Percentiles rank a stretch among this genome's conserved stretches.
Evolutionary conservation across 2,329 filamentous ascomycete genomes (phyloP).

Genomic region (Penicillium expansum): DNA sequence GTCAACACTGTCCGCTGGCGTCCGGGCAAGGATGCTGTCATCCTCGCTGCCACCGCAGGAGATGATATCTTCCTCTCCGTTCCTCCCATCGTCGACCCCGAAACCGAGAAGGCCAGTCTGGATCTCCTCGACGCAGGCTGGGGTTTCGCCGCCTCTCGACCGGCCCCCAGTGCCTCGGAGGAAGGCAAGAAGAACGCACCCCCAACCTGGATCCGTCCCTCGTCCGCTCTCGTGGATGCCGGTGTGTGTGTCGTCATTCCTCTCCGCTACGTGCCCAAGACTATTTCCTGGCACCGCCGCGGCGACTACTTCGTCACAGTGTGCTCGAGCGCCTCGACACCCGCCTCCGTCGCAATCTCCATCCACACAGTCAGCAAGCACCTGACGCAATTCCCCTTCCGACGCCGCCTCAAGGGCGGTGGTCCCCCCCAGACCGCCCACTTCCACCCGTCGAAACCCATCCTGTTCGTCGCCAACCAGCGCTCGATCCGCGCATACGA

Average conservation of each 20-base stretch:
- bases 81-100: slow-evolving; percentile 68
- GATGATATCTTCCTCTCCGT: slow-evolving; percentile 84
- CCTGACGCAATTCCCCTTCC: slow-evolving; percentile 91
- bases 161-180: slow-evolving; percentile 51
- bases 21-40: slow-evolving; percentile 73
- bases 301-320: slow-evolving; percentile 95
- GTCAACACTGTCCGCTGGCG: slow-evolving; percentile 89
- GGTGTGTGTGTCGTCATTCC: slow-evolving; percentile 76
- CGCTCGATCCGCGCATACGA: slow-evolving; percentile 93
- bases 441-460: slow-evolving; percentile 89
- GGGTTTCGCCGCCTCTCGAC: slow-evolving; percentile 72
- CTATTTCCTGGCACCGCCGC: slow-evolving; percentile 87
- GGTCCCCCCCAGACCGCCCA: slow-evolving; percentile 81
- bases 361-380: slow-evolving; percentile 96
- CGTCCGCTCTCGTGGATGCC: slow-evolving; percentile 67
- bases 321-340: slow-evolving; percentile 61
- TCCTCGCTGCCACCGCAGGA: slow-evolving; percentile 79
- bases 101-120: slow-evolving; percentile 70
- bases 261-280: slow-evolving; percentile 77
- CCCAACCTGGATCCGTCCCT: slow-evolving; percentile 80
- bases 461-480: slow-evolving; percentile 95
- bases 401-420: slow-evolving; percentile 64
- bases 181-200: slow-evolving; percentile 67
- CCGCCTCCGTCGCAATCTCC: slow-evolving; percentile 65
- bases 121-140: slow-evolving; percentile 85